Evolutionary conservation across 441 rosid species (phyloP).

Genomic region (Erodium trifolium): DNA sequence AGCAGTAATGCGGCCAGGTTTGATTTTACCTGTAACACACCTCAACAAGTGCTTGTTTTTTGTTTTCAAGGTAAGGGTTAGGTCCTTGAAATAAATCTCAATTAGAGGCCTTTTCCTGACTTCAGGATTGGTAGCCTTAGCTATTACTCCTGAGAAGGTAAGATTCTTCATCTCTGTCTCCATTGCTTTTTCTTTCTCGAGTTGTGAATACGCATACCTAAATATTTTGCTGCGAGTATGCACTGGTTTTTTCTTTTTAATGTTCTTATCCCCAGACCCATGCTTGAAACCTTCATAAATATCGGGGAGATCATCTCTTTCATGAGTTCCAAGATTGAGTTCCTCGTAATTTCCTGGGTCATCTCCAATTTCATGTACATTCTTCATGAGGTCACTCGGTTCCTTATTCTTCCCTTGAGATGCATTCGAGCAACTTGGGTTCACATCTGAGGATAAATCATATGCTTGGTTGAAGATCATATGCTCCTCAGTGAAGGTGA

Average conservation of each 20-base stretch:
- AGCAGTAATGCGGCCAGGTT: conserved; percentile 85
- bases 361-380: conserved; percentile 40
- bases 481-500: conserved; percentile 28
- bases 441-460: conserved; percentile 30
- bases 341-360: conserved; percentile 36
- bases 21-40: conserved; percentile 78
- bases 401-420: conserved; percentile 55
- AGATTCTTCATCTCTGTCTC: conserved; percentile 51
- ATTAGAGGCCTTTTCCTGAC: conserved; percentile 56
- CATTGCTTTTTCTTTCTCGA: conserved; percentile 85
- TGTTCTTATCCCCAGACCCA: conserved; percentile 61
- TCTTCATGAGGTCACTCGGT: conserved; percentile 14
- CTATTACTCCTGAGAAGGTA: conserved; percentile 86
- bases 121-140: conserved; percentile 69
- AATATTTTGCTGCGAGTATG: conserved; percentile 95
- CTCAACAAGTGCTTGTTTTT: conserved; percentile 79
- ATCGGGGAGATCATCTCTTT: conserved; percentile 28
- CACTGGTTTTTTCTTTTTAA: conserved; percentile 56
- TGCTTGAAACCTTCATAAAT: conserved; percentile 54
- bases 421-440: conserved; percentile 25
- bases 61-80: conserved; percentile 65
- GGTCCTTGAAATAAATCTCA: conserved; percentile 77
- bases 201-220: conserved; percentile 85
- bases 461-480: conserved; percentile 43
- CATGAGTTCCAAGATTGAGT: conserved; percentile 18